Evolutionary conservation across 2,329 filamentous ascomycete species (phyloP), one percentile per base, ranked within the genome.

Genomic region (Ceratocystis ficicola): DNA sequence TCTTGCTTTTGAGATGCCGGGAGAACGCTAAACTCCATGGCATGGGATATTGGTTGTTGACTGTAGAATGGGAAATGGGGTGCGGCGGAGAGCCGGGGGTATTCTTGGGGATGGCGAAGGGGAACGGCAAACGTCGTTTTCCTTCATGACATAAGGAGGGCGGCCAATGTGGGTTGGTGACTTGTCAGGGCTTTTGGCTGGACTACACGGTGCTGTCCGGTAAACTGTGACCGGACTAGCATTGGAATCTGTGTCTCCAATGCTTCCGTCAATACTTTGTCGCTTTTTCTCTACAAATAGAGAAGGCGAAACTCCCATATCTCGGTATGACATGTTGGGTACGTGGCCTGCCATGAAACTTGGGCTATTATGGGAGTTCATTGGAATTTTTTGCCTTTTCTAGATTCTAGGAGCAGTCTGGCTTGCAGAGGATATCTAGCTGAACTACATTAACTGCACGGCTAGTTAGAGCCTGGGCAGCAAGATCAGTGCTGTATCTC

Each of bases 211-310:
- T 10, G 66, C 64, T 17, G 66, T 68, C 8, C 50, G 59, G 32
- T 59, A 68, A 28, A 52, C 44, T 5, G 64, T 46, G 20, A n/a
- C 55, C n/a, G 44, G 55, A 5, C 62, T 62, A 25, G 50, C 3
- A 12, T 65, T 62, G 46, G 63, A 68, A 15, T 68, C 66, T 4
- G 63, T 50, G 22, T 68, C 61, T 44, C 50, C 62, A 30, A 20
- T 32, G 20, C 50, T 57, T 30, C 65, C 61, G 22, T 57, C 50
- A 1, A 25, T 63, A 7, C 62, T 64, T n/a, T 65, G 66, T 8
- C 66, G 20, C 20, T 48, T 64, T 62, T 67, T 67, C 59, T 57
- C 62, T 6, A 67, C 62, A 62, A 67, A 67, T 10, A 67, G 36
- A 52, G 22, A 55, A 36, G 62, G 50, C 20, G 44, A 60, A 12